Evolutionary conservation across 768 basidiomycete species (phyloP).

Genomic region (Xanthoconium stramineum): DNA sequence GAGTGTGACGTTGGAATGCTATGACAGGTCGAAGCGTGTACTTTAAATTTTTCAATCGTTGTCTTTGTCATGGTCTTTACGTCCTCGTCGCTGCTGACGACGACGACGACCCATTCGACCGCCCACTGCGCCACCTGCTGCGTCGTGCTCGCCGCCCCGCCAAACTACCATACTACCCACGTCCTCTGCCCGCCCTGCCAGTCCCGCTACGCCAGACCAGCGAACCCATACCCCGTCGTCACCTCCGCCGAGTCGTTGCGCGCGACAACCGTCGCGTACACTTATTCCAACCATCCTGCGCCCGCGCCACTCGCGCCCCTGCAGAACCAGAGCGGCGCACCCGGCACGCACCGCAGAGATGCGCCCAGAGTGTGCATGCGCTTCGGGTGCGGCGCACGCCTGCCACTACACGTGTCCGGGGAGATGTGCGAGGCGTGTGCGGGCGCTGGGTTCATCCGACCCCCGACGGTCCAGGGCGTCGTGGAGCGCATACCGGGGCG

Average conservation of each 20-base stretch:
- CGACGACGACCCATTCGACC: background rate
- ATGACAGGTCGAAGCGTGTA: constrained; percentile 62
- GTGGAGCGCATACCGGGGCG: background rate
- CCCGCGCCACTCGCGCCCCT: background rate
- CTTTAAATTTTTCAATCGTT: background rate
- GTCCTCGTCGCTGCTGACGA: too few relatives aligned
- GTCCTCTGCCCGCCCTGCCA: constrained; percentile 16
- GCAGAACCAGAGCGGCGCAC: too few relatives aligned
- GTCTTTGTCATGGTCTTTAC: too few relatives aligned
- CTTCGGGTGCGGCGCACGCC: constrained; percentile 15
- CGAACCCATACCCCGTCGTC: constrained; percentile 6
- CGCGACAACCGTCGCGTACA: too few relatives aligned
- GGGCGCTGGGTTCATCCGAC: constrained; percentile 4
- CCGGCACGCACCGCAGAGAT: too few relatives aligned
- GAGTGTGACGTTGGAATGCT: constrained; percentile 84
- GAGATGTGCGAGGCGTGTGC: constrained; percentile 16
- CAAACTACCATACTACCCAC: background rate
- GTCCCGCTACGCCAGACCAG: background rate
- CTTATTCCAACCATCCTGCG: too few relatives aligned
- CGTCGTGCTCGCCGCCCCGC: background rate
- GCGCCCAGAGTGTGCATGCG: constrained; percentile 17
- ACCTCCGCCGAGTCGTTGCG: too few relatives aligned
- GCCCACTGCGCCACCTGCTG: constrained; percentile 6
- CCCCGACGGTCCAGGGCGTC: background rate
- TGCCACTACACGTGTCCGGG: background rate